Evolutionary conservation across 2,329 filamentous ascomycete species (phyloP).

Genomic region (Sarocladiaceae sp.): DNA sequence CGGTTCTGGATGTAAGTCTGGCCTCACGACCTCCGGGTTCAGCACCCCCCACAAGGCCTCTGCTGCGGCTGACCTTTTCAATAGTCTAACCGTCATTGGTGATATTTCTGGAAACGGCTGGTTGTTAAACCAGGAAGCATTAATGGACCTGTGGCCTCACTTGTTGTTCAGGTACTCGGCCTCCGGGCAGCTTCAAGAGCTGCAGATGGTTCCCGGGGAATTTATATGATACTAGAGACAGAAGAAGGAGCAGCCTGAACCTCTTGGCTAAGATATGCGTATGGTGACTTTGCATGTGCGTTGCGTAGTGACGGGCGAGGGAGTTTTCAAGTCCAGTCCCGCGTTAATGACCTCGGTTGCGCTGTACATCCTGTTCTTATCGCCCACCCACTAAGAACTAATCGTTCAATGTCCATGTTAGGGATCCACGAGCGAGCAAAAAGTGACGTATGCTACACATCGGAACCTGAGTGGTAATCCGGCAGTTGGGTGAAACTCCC

Average conservation of each 20-base stretch:
- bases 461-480: background rate
- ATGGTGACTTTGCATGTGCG: background rate
- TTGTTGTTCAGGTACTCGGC: background rate
- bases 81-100: background rate
- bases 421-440: background rate
- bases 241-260: background rate
- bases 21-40: background rate
- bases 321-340: background rate
- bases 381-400: background rate
- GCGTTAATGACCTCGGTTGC: background rate
- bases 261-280: background rate
- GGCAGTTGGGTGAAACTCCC: background rate
- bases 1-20: background rate
- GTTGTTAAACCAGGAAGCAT: background rate
- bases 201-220: background rate
- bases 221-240: background rate
- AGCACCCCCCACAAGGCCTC: background rate
- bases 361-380: background rate
- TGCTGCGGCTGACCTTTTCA: background rate
- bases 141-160: background rate
- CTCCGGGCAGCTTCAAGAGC: background rate
- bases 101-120: background rate
- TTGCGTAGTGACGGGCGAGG: background rate
- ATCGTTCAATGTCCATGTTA: background rate
- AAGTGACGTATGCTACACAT: background rate